phyloP scores from a whole-genome alignment of 2,329 filamentous ascomycete species.

The Aspergillus cejpii region DNA sequence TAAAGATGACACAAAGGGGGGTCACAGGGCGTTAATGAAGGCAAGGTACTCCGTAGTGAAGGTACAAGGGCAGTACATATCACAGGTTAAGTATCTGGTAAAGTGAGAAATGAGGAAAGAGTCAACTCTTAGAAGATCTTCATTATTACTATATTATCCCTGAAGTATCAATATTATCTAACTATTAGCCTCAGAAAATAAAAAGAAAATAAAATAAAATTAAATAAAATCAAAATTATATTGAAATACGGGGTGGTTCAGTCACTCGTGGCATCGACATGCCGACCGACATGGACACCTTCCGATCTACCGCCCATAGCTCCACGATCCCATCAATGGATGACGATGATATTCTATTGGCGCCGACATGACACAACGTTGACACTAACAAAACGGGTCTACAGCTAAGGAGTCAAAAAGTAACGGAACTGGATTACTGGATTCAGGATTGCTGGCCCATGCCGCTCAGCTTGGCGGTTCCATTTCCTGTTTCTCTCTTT shows the following conservation, averaged over 20 bases:
- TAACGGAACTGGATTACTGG: neutral
- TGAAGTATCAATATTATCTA: too few relatives aligned
- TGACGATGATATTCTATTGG: neutral
- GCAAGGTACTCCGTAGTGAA: constrained; percentile 16
- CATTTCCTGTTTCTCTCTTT: constrained; percentile 6
- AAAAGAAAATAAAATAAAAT: constrained; percentile 2
- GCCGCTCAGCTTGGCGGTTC: constrained; percentile 10
- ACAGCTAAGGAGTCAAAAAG: constrained; percentile 14
- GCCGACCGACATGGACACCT: constrained; percentile 9
- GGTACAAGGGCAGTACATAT: constrained; percentile 1
- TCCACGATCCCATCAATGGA: constrained; percentile 28
- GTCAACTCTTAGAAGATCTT: too few relatives aligned
- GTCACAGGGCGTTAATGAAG: constrained; percentile 15
- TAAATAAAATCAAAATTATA: constrained; percentile 3
- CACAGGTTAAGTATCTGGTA: constrained; percentile 1
- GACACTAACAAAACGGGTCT: constrained; percentile 31
- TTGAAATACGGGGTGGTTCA: neutral
- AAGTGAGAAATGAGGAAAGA: neutral
- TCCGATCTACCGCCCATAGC: constrained; percentile 31
- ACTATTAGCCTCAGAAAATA: too few relatives aligned
- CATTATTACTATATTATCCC: too few relatives aligned
- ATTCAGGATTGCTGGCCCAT: neutral
- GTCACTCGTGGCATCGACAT: neutral
- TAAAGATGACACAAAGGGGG: constrained; percentile 21
- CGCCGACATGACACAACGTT: constrained; percentile 35